Conservation (phyloP, 495 filamentous ascomycete genomes). For the Aspergillus baeticus region DNA sequence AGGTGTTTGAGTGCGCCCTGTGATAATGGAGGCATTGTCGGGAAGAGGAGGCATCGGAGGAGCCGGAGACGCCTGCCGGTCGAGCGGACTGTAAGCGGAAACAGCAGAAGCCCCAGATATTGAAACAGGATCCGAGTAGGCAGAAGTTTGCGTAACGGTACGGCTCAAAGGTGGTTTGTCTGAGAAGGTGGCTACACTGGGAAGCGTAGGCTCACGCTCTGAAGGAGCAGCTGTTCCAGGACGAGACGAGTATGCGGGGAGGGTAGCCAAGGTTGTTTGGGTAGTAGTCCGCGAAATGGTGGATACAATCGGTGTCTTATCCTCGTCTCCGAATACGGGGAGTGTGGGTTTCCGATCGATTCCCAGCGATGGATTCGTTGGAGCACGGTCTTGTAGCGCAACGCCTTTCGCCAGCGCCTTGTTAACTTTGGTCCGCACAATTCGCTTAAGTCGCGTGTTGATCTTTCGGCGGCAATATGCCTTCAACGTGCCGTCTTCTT, state of each 20-base stretch:
- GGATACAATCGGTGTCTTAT: conserved; percentile 59
- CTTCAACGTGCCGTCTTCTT: conserved; percentile 70
- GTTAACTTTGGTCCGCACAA: conserved; percentile 78
- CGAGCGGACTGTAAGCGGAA: conserved; percentile 56
- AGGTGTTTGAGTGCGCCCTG: conserved; percentile 21
- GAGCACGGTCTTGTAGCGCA: conserved; percentile 57
- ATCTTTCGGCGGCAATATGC: conserved; percentile 89
- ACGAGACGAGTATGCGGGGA: conserved; percentile 60
- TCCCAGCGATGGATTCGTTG: conserved; percentile 49
- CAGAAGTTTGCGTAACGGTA: conserved; percentile 44
- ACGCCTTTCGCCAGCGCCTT: conserved; percentile 80
- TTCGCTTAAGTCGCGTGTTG: conserved; percentile 73
- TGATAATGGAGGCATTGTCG: conserved; percentile 12
- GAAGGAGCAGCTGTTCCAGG: conserved; percentile 40
- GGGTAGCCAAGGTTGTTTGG: conserved; percentile 62
- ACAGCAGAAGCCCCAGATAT: conserved; percentile 56
- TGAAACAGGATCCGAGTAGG: conserved; percentile 45
- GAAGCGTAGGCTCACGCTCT: conserved; percentile 38
- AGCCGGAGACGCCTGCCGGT: conserved; percentile 25
- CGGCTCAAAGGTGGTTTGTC: conserved; percentile 34
- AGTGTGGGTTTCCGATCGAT: conserved; percentile 62
- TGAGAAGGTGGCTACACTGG: conserved; percentile 28
- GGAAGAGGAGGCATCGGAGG: conserved; percentile 30
- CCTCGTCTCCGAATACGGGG: conserved; percentile 57
- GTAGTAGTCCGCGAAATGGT: conserved; percentile 65